Evolutionary conservation across 805 yeast genomes (phyloP).

Genomic region (Scheffersomyces coipomensis): DNA sequence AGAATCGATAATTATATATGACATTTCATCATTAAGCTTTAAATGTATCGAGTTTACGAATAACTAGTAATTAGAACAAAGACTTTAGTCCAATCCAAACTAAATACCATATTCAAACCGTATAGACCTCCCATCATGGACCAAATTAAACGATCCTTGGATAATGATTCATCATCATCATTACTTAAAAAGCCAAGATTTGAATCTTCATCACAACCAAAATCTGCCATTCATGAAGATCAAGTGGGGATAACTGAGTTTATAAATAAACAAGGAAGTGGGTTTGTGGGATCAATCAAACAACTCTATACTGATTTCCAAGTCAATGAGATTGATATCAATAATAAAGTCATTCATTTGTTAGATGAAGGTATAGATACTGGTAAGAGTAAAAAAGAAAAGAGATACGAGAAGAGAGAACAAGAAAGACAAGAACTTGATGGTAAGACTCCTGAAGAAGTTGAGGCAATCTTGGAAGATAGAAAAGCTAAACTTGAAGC

Average conservation of each 20-base stretch:
- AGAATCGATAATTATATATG: no score
- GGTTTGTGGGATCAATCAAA: slow-evolving; percentile 79
- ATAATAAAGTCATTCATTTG: slow-evolving; percentile 73
- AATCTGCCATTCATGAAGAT: background rate
- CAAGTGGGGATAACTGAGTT: slow-evolving; percentile 85
- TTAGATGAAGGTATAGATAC: slow-evolving; percentile 66
- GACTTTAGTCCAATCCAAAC: background rate
- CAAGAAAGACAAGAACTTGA: slow-evolving; percentile 32
- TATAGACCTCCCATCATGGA: background rate
- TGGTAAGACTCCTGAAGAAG: slow-evolving; percentile 30
- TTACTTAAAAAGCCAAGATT: background rate
- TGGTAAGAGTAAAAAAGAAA: slow-evolving; percentile 46
- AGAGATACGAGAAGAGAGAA: slow-evolving; percentile 42
- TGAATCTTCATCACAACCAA: background rate
- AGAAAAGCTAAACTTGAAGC: slow-evolving; percentile 18
- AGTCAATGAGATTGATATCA: slow-evolving; percentile 78
- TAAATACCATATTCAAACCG: background rate
- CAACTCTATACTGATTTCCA: slow-evolving; percentile 91
- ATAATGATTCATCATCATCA: background rate
- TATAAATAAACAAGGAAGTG: slow-evolving; percentile 47
- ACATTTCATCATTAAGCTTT: no score
- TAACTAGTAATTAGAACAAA: background rate
- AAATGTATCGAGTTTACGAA: background rate
- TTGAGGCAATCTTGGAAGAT: slow-evolving; percentile 23
- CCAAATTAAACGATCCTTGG: background rate